These are phyloP conservation scores for Penicillium hesseltinei DNA, from an alignment of 2,329 filamentous ascomycete species.

Conservation along the genomic window DNA sequence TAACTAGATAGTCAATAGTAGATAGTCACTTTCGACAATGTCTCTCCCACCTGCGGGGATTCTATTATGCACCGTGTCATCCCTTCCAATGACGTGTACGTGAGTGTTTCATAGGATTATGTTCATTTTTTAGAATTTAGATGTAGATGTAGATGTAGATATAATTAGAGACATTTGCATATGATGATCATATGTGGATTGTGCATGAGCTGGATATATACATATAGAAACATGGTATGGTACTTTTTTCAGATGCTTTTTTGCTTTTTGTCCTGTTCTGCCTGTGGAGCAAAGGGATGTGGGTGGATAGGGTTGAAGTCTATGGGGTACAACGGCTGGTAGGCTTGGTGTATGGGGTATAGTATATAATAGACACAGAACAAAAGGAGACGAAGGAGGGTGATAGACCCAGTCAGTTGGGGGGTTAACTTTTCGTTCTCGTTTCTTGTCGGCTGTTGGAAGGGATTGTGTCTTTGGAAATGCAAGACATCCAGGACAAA, in stretches of 20 bases:
- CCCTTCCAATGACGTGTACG: background rate
- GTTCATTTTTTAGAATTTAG: background rate
- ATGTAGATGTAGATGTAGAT: background rate
- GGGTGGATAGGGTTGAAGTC: background rate
- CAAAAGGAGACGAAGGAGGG: background rate
- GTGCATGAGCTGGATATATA: background rate
- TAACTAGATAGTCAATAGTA: background rate
- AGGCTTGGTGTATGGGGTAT: slow-evolving; percentile 6
- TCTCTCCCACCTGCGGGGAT: background rate
- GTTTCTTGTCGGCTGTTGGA: background rate
- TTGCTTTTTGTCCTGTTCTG: background rate
- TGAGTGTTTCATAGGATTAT: background rate
- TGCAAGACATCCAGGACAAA: background rate
- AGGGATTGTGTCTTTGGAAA: background rate
- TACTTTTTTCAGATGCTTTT: background rate
- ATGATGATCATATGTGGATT: background rate
- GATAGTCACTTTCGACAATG: background rate
- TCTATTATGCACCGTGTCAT: slow-evolving; percentile 3
- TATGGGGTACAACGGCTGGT: slow-evolving; percentile 2
- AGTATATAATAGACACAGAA: background rate
- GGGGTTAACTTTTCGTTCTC: background rate
- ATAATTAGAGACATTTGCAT: background rate
- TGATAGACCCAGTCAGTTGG: background rate
- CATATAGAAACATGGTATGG: background rate
- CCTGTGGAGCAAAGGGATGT: background rate